Percentiles rank a stretch among this genome's conserved stretches.
Evolutionary conservation across 2,329 filamentous ascomycete genomes (phyloP).

Genomic region (Aspergillus bombycis): DNA sequence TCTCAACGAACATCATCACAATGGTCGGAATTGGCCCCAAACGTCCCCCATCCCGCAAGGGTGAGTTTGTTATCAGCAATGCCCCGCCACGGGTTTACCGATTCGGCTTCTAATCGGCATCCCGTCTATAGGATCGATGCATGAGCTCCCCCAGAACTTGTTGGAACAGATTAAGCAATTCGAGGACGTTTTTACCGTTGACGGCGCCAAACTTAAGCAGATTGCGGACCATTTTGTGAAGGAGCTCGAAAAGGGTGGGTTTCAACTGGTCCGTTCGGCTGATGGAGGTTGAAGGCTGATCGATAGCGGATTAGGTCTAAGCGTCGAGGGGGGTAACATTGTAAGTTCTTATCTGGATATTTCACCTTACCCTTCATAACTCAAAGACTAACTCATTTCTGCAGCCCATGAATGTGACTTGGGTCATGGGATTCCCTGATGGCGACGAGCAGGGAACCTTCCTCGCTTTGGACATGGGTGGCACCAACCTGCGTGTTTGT

Average conservation of each 20-base stretch:
- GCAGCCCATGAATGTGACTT: conserved; percentile 96
- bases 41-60: conserved; percentile 70
- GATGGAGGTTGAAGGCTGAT: background rate
- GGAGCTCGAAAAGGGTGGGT: conserved; percentile 80
- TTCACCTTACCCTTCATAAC: background rate
- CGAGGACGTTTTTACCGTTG: conserved; percentile 81
- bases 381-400: background rate
- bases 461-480: conserved; percentile 91
- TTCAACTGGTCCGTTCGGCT: background rate
- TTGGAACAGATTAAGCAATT: conserved; percentile 78
- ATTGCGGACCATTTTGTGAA: conserved; percentile 87
- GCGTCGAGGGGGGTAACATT: conserved; percentile 87
- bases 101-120: conserved; percentile 14
- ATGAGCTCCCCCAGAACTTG: conserved; percentile 85
- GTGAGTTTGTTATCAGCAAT: conserved; percentile 54
- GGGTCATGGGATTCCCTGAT: conserved; percentile 88
- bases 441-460: conserved; percentile 86
- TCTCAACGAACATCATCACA: conserved; percentile 32
- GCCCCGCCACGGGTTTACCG: conserved; percentile 7
- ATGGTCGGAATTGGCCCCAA: conserved; percentile 70
- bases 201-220: conserved; percentile 77
- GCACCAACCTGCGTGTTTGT: conserved; percentile 93
- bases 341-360: conserved; percentile 57
- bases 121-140: conserved; percentile 72
- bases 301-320: conserved; percentile 63